Conservation (phyloP, 441 rosid species). For the Gossypium lobatum region DNA sequence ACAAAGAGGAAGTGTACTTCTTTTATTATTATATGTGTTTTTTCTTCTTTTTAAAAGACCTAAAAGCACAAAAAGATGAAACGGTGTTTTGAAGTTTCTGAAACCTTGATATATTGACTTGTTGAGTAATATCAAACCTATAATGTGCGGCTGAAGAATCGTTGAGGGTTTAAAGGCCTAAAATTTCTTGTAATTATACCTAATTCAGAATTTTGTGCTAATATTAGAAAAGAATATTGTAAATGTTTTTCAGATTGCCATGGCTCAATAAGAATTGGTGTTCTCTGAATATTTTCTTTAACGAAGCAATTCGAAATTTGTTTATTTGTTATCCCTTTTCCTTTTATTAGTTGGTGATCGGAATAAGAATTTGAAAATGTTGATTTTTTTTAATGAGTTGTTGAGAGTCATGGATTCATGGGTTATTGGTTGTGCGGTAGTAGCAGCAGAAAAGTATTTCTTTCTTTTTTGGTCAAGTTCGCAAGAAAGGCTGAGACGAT, state of each 20-base stretch:
- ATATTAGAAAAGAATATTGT: background rate
- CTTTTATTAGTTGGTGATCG: background rate
- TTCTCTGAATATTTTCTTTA: background rate
- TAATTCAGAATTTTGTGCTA: background rate
- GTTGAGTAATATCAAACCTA: background rate
- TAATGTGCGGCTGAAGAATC: background rate
- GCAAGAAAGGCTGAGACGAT: background rate
- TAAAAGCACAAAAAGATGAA: background rate
- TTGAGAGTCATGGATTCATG: background rate
- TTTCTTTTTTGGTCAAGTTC: background rate
- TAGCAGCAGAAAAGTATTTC: background rate
- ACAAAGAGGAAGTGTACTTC: background rate
- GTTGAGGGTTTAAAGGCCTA: background rate
- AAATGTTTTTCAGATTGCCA: background rate
- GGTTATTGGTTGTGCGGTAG: background rate
- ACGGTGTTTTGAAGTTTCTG: background rate
- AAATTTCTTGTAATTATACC: background rate
- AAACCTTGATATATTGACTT: background rate
- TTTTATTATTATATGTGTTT: background rate
- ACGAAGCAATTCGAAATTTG: background rate
- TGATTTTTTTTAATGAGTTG: background rate
- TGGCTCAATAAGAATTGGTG: background rate
- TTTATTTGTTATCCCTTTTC: background rate
- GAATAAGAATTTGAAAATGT: background rate
- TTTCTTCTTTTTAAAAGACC: background rate